These are phyloP conservation scores for Calonectria hawksworthii DNA, from an alignment of 2,329 filamentous ascomycete genomes.

Conservation along the genomic window DNA sequence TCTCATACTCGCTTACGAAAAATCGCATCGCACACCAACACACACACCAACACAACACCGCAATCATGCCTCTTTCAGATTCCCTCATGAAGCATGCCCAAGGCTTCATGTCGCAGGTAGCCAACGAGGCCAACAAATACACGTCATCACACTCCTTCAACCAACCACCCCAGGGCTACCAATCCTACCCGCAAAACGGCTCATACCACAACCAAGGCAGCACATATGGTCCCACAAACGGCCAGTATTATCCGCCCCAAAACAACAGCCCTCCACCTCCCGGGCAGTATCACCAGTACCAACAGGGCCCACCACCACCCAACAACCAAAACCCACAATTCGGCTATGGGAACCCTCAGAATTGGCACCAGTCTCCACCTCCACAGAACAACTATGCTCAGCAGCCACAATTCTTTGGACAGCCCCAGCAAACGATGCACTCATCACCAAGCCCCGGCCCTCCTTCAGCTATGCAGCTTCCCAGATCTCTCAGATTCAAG, in stretches of 20 bases:
- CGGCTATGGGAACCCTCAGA: not conserved
- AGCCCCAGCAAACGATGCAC: not conserved
- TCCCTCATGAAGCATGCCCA: not conserved
- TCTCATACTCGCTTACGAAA: not conserved
- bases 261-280: not conserved
- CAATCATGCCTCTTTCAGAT: not conserved
- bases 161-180: not conserved
- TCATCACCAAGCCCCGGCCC: not conserved
- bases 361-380: not conserved
- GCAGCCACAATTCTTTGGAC: not conserved
- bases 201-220: not conserved
- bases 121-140: not conserved
- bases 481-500: not conserved
- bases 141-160: not conserved
- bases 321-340: not conserved
- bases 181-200: not conserved
- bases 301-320: not conserved
- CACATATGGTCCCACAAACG: not conserved
- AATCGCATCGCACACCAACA: not conserved
- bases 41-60: not conserved
- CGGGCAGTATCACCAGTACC: not conserved
- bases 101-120: not conserved
- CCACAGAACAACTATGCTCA: not conserved
- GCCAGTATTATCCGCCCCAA: not conserved
- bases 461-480: not conserved